Base-by-base conservation (phyloP, 176 grass and related monocot genomes). In the Hyparrhenia diplandra region DNA sequence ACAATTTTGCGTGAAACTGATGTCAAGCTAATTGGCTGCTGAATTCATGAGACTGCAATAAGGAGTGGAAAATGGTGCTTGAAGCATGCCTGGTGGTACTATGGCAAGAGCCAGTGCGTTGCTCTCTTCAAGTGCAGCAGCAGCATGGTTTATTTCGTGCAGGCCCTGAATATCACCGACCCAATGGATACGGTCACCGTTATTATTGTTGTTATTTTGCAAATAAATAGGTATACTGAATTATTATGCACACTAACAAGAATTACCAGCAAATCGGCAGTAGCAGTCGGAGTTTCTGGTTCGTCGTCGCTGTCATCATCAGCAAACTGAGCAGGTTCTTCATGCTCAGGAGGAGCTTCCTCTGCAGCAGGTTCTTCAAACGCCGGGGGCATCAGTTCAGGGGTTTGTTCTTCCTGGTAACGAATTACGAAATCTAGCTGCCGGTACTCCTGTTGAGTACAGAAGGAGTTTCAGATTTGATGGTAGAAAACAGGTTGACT, bases 91-190 rank as follows among this genome's bases (percentile, higher is more conserved):
- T 39, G 87, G 71, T 59, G 68, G 74, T 77, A 87, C 42, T 71
- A 94, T 88, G 69, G 91, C 91, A 18, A 92, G 87, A 74, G 89
- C 94, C 63, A 94, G 73, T 18, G 89, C 94, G 65, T 97, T 97
- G 62, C 62, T 90, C 71, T 90, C 82, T 80, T 97, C 93, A 6
- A 93, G 78, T 12, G 89, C 74, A 81, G 84, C 70, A 82, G 84
- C 88, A 63, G 69, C 76, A 47, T 81, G 82, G 64, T 70, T 85
- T 70, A 91, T 32, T 84, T 97, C 91, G 43, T 91, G 30, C 41
- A 97, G 69, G 73, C 81, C 86, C 94, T 97, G 81, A 17, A 35
- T 1, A 31, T 47, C 41, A 66, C 27, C n/a, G 76, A 74, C 64
- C 46, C 41, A 16, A 73, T 23, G 40, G 55, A 42, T 65, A n/a